A percentile compares a stretch with the other conserved stretches of the same genome.
Evolutionary conservation across 2,329 filamentous ascomycete genomes (phyloP).

Genomic region (Aspergillus jensenii): DNA sequence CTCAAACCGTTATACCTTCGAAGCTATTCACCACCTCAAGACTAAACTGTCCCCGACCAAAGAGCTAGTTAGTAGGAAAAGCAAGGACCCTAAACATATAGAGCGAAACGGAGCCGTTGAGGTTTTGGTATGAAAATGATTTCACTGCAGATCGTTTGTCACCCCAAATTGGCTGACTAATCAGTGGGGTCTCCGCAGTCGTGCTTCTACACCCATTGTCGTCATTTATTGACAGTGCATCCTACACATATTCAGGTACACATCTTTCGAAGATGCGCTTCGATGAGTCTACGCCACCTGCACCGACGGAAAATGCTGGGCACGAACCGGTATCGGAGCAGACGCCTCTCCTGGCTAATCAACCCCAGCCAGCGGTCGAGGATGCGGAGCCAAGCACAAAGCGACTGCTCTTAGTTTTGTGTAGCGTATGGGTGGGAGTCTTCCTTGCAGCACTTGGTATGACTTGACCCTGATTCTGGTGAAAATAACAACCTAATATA

Average conservation of each 20-base stretch:
- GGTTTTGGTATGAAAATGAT: neutral
- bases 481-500: neutral
- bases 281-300: conserved; percentile 4
- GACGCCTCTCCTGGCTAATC: conserved; percentile 31
- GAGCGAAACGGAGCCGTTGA: no score
- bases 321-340: conserved; percentile 27
- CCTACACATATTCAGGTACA: neutral
- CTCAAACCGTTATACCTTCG: no score
- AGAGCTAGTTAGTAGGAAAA: no score
- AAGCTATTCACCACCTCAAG: no score
- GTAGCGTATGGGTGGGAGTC: conserved; percentile 53
- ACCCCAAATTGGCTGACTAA: conserved; percentile 6
- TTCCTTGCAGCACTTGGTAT: conserved; percentile 58
- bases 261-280: conserved; percentile 10
- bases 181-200: neutral
- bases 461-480: neutral
- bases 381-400: conserved; percentile 48
- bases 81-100: no score
- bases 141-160: neutral
- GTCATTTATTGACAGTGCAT: neutral
- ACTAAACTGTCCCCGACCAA: no score
- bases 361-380: conserved; percentile 8
- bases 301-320: conserved; percentile 1
- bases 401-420: conserved; percentile 50
- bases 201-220: neutral